phyloP scores from a whole-genome alignment of 805 yeast genomes.

The Candida berthetii region DNA sequence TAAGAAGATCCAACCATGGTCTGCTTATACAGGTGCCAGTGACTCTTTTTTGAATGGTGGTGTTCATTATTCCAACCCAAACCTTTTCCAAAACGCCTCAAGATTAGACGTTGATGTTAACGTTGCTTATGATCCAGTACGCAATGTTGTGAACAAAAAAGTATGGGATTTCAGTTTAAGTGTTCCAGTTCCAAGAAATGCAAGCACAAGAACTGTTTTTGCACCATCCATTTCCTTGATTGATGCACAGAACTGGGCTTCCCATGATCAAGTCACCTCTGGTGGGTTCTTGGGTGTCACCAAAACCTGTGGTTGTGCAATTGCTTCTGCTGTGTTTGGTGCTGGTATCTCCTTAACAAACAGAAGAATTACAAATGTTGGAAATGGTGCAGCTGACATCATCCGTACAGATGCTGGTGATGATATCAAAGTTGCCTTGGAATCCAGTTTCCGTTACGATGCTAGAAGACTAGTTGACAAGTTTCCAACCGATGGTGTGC shows the following conservation, averaged over 20 bases:
- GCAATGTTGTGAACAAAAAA: constrained; percentile 39
- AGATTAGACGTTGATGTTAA: constrained; percentile 38
- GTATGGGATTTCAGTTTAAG: constrained; percentile 40
- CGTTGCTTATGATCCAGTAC: constrained; percentile 40
- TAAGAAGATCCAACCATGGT: constrained; percentile 21
- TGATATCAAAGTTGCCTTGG: constrained; percentile 46
- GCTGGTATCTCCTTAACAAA: constrained; percentile 57
- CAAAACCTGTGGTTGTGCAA: constrained; percentile 21
- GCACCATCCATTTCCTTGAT: constrained; percentile 39
- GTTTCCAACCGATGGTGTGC: constrained; percentile 41
- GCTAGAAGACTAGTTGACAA: constrained; percentile 33
- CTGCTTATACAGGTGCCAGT: constrained; percentile 27
- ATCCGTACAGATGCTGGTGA: constrained; percentile 50
- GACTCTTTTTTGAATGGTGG: constrained; percentile 28
- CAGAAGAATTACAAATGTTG: constrained; percentile 48
- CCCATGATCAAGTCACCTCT: constrained; percentile 43
- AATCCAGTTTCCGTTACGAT: constrained; percentile 33
- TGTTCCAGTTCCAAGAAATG: constrained; percentile 36
- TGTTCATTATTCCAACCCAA: constrained; percentile 32
- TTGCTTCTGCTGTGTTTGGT: constrained; percentile 23
- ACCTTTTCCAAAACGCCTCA: constrained; percentile 56
- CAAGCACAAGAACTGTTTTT: constrained; percentile 41
- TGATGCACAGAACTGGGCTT: constrained; percentile 41
- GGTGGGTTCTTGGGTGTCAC: constrained; percentile 45
- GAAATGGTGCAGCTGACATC: constrained; percentile 47